phyloP scores from a whole-genome alignment of 1,284 basidiomycete genomes.

The Trametes versicolor region DNA sequence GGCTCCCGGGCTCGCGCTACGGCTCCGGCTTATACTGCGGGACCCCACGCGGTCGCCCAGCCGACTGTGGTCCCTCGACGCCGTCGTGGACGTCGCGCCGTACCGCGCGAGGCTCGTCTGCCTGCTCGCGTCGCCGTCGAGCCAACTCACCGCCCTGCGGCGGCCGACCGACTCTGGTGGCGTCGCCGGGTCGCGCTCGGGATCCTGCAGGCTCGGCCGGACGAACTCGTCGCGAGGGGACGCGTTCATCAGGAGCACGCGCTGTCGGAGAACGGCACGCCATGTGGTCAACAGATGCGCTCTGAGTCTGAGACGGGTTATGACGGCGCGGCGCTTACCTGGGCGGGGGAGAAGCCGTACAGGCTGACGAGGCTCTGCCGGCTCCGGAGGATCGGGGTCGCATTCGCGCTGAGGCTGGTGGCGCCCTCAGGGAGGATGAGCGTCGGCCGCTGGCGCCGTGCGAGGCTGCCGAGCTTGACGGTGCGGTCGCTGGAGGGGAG shows the following conservation, averaged over 20 bases:
- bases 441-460: slow-evolving; percentile 52
- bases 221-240: slow-evolving; percentile 60
- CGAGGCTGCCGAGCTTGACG: slow-evolving; percentile 42
- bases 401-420: slow-evolving; percentile 43
- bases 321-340: slow-evolving; percentile 51
- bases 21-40: slow-evolving; percentile 20
- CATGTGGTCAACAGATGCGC: background rate
- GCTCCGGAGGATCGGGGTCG: slow-evolving; percentile 55
- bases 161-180: slow-evolving; percentile 48
- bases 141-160: slow-evolving; percentile 56
- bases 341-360: slow-evolving; percentile 77
- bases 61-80: slow-evolving; percentile 35
- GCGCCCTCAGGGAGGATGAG: slow-evolving; percentile 57
- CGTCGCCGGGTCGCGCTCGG: slow-evolving; percentile 27
- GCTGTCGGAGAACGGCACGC: slow-evolving; percentile 46
- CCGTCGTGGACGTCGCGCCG: slow-evolving; percentile 23
- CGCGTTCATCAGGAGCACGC: slow-evolving; percentile 69
- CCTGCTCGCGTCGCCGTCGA: slow-evolving; percentile 47
- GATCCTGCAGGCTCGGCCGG: slow-evolving; percentile 33
- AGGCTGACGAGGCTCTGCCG: slow-evolving; percentile 66
- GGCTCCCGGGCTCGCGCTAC: slow-evolving; percentile 19
- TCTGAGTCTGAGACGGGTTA: background rate
- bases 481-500: slow-evolving; percentile 37
- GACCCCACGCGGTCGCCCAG: slow-evolving; percentile 19
- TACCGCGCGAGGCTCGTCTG: slow-evolving; percentile 26